Evolutionary conservation across 2,329 filamentous ascomycete species (phyloP), one percentile per base, ranked within the genome.

Genomic region (Pyrenophora teres): DNA sequence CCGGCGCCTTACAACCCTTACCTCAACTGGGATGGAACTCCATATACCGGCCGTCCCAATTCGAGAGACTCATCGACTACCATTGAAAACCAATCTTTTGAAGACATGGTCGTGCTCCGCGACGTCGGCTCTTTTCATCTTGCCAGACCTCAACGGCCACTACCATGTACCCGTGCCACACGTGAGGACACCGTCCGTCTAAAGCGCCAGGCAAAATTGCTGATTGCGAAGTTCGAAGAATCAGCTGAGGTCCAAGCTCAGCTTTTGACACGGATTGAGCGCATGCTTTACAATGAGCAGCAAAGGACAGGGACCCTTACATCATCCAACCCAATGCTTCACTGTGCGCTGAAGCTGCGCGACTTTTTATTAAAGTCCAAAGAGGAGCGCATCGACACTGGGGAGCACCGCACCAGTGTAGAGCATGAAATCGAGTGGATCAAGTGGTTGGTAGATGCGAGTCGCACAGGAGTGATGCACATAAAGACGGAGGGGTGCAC

Each of bases 341-440:
- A 52, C 1, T 60, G 57, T 13, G 64, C 63, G 13, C 12, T 51
- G 7, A 59, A 53, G 33, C 23, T 72, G n/a, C 35, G 44, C 3
- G 45, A 60, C 7, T 67, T 58, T 19, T 33, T 72, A 8, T 15
- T 55, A 3, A 44, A 30, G 18, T 57, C 53, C 12, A 50, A 54
- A 7, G 49, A 60, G 1, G 62, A 54, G 9, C 52, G 67, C 4
- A 31, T 69, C 0, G 49, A 52, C 40, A 68, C 59, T 3, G 70
- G 70, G 0, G 68, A 71, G 46, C 44, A 44, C 12, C 36, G 45
- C 6, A 40, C 40, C 0, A 46, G 56, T 5, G 61, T 70, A 3
- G 54, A 64, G 39, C 68, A 70, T 55, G 67, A 72, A 49, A 30
- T 64, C 18, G 57, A 65, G 40, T 71, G 69, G 68, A 64, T 48